Evolutionary conservation across 1,284 basidiomycete genomes (phyloP).

Genomic region (Serendipita sp.): DNA sequence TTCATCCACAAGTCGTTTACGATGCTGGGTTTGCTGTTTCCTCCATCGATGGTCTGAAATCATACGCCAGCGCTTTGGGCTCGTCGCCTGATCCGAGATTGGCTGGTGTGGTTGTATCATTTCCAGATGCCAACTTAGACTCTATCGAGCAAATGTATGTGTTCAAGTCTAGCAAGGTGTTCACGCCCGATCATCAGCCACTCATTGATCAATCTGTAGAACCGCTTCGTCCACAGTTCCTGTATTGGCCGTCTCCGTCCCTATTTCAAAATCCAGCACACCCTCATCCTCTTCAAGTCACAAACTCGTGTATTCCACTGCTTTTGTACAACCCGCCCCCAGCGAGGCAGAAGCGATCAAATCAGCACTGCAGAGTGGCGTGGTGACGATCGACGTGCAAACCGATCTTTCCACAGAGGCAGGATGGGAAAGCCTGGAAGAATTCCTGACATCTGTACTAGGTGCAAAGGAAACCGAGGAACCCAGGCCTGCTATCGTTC

Average conservation of each 20-base stretch:
- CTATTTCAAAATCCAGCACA: constrained; percentile 18
- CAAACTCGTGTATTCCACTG: constrained; percentile 39
- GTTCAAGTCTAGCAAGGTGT: not conserved
- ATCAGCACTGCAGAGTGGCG: constrained; percentile 48
- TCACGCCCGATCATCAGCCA: not conserved
- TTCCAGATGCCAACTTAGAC: constrained; percentile 22
- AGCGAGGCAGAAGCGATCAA: constrained; percentile 37
- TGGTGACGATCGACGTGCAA: constrained; percentile 55
- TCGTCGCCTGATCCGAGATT: constrained; percentile 31
- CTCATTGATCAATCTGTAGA: not conserved
- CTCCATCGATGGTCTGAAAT: constrained; percentile 25
- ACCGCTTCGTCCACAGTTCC: constrained; percentile 21
- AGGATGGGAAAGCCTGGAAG: constrained; percentile 60
- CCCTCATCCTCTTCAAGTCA: constrained; percentile 20
- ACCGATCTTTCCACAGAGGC: constrained; percentile 35
- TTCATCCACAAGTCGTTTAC: constrained; percentile 47
- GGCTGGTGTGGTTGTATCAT: constrained; percentile 37
- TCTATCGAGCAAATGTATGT: constrained; percentile 9
- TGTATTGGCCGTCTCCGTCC: constrained; percentile 38
- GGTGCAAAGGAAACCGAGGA: constrained; percentile 37
- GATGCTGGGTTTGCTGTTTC: constrained; percentile 45
- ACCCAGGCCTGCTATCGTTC: constrained; percentile 43
- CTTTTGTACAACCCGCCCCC: constrained; percentile 35
- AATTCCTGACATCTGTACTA: constrained; percentile 35
- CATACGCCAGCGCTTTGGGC: constrained; percentile 41